Percentiles rank a stretch among this genome's conserved stretches.
Evolutionary conservation across 306 rosid genomes (phyloP).

Genomic region (Spatholobus suberectus): DNA sequence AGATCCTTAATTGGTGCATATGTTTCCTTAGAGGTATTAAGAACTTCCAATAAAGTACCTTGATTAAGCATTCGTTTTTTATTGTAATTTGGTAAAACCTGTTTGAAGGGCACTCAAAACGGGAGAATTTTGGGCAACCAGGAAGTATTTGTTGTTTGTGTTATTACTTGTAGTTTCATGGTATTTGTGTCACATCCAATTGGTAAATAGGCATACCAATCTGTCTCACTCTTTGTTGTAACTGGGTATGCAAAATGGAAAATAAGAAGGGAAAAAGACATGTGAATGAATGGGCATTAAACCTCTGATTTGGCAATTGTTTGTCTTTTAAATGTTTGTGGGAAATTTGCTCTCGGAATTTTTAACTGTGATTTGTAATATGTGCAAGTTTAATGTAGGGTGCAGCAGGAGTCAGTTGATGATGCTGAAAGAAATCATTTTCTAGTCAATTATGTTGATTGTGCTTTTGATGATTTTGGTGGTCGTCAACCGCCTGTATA

Average conservation of each 20-base stretch:
- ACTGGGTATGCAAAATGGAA: not conserved
- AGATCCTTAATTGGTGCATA: not conserved
- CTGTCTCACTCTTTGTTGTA: not conserved
- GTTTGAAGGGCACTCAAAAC: not conserved
- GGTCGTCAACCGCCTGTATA: slow-evolving; percentile 99
- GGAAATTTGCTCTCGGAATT: slow-evolving; percentile 15
- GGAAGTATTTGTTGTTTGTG: slow-evolving; percentile 3
- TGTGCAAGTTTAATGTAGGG: slow-evolving; percentile 65
- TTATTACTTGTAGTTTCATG: slow-evolving; percentile 18
- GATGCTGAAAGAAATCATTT: slow-evolving; percentile 97
- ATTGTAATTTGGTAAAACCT: not conserved
- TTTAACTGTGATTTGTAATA: slow-evolving; percentile 14
- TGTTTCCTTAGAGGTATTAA: not conserved
- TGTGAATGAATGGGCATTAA: slow-evolving; percentile 9
- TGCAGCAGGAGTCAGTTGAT: slow-evolving; percentile 98
- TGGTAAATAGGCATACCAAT: not conserved
- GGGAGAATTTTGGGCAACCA: not conserved
- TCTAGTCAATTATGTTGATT: slow-evolving; percentile 93
- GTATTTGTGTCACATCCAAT: not conserved
- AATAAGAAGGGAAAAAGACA: not conserved
- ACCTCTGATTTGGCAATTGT: not conserved
- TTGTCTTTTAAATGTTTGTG: slow-evolving; percentile 8
- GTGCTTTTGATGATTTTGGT: slow-evolving; percentile 98
- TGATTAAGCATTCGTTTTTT: not conserved
- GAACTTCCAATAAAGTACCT: not conserved